Conservation (phyloP, 305 asterid genomes). For the Fraxinus floribunda region DNA sequence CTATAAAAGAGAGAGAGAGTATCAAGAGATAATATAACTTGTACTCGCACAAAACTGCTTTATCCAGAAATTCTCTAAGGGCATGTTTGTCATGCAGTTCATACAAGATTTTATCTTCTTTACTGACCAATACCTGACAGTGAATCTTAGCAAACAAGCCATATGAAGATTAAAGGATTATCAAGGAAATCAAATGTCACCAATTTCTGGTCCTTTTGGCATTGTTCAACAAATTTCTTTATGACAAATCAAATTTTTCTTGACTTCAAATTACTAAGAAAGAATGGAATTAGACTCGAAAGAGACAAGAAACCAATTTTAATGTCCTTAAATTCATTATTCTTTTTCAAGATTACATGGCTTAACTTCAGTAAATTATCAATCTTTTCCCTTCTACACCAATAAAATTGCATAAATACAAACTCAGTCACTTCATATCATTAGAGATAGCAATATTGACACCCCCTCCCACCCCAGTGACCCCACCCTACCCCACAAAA, state of each 20-base stretch:
- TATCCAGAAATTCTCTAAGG: conserved; percentile 26
- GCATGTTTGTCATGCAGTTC: neutral
- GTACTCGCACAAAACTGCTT: neutral
- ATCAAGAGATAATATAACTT: neutral
- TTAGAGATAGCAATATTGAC: neutral
- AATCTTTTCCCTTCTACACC: neutral
- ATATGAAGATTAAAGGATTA: neutral
- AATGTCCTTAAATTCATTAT: neutral
- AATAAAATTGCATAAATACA: neutral
- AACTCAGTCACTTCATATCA: neutral
- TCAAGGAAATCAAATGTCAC: neutral
- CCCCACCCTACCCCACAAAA: neutral
- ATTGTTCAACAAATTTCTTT: neutral
- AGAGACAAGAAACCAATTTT: neutral
- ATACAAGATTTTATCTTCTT: neutral
- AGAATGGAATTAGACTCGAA: neutral
- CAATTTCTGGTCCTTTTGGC: neutral
- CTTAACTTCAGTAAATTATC: neutral
- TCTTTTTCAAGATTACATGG: neutral
- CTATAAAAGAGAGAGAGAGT: neutral
- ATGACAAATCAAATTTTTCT: neutral
- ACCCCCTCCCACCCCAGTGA: neutral
- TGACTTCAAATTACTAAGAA: neutral
- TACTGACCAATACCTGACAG: neutral
- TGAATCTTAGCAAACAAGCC: neutral